These are phyloP conservation scores for Zasmidium citrigriseum DNA, from an alignment of 2,329 filamentous ascomycete genomes.

Conservation along the genomic window DNA sequence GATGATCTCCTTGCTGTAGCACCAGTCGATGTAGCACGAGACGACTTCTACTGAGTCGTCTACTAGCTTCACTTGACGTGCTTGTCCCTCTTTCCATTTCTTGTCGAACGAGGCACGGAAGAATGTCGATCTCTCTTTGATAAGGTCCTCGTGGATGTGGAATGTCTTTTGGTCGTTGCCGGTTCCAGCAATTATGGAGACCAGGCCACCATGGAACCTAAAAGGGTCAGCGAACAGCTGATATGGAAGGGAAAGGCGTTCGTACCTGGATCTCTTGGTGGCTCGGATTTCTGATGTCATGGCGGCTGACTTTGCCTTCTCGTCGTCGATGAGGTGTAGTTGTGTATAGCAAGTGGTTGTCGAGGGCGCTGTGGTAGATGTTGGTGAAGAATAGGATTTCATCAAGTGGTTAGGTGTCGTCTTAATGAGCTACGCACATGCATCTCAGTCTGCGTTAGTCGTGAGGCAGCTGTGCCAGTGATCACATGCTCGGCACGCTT, in stretches of 20 bases:
- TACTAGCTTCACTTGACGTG: constrained; percentile 1
- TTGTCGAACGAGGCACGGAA: constrained; percentile 9
- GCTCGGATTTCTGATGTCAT: neutral
- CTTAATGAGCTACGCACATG: no score
- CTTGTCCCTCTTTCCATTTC: constrained; percentile 8
- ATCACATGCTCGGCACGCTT: no score
- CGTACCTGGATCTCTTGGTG: neutral
- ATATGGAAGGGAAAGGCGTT: neutral
- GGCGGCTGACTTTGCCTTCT: no score
- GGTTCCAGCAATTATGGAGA: constrained; percentile 2
- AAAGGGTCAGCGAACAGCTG: neutral
- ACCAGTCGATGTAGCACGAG: constrained; percentile 10
- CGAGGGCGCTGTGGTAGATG: no score
- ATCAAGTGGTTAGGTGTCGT: no score
- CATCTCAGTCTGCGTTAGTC: no score
- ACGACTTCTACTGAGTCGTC: constrained; percentile 4
- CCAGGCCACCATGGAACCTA: constrained; percentile 1
- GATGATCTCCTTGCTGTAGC: constrained; percentile 4
- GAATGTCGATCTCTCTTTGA: constrained; percentile 5
- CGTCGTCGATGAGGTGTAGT: no score
- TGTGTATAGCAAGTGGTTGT: no score
- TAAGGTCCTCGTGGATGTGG: constrained; percentile 5
- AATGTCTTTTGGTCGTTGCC: neutral
- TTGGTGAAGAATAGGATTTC: no score
- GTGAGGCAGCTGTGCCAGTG: no score